phyloP scores from a whole-genome alignment of 495 filamentous ascomycete genomes.

The Xylaria longipes region DNA sequence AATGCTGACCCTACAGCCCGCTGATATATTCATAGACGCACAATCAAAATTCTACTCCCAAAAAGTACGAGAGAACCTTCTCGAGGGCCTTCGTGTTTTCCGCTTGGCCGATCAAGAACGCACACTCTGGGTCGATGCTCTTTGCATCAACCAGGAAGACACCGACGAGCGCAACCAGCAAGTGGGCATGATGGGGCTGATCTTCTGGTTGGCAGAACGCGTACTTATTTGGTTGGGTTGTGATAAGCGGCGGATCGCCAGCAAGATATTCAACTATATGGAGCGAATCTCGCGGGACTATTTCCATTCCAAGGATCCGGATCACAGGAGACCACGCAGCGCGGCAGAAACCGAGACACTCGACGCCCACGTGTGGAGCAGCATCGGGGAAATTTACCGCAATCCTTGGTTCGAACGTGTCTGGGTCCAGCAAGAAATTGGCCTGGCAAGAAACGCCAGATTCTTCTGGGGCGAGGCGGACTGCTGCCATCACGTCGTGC shows the following conservation, averaged over 20 bases:
- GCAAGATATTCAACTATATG: not conserved
- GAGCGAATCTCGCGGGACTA: not conserved
- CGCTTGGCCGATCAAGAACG: not conserved
- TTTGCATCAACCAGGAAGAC: not conserved
- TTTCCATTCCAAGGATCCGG: not conserved
- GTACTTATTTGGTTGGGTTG: not conserved
- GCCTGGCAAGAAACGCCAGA: not conserved
- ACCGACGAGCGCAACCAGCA: not conserved
- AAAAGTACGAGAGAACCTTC: not conserved
- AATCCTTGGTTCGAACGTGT: constrained; percentile 1
- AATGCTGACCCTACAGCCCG: not conserved
- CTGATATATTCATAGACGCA: not conserved
- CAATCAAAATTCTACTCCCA: not conserved
- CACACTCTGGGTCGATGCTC: not conserved
- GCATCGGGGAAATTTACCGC: not conserved
- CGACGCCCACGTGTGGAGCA: not conserved
- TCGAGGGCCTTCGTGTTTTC: not conserved
- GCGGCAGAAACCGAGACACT: not conserved
- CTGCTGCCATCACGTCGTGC: constrained; percentile 1
- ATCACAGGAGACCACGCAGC: not conserved
- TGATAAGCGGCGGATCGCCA: not conserved
- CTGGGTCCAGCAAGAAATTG: not conserved
- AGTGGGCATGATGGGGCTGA: not conserved
- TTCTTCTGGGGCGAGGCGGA: not conserved
- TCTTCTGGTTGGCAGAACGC: not conserved